Evolutionary conservation across 192 early-diverging fungal species (phyloP), one percentile per base, ranked within the genome.

Genomic region (Powellomyces hirtus): DNA sequence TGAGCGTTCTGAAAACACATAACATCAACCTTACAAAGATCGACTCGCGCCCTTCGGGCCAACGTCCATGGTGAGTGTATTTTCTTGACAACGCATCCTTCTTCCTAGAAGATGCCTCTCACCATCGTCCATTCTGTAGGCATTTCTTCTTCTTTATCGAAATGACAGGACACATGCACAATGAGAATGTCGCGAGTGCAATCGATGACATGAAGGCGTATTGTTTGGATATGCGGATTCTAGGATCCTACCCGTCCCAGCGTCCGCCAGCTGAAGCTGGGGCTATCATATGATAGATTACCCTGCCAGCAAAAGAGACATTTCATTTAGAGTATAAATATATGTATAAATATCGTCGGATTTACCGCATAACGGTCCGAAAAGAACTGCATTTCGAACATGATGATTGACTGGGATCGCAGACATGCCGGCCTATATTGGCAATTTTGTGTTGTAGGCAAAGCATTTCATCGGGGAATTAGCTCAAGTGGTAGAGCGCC

Each of bases 141-240:
- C 92, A 97, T 72, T 98, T 95, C 75, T 87, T 91, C 63, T 98
- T 96, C 75, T 94, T 97, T 84, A 84, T 96, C 35, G 94, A 98
- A 72, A 87, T 91, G 58, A 81, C 83, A 33, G 96, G 94, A 8
- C 94, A 98, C 71, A 77, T 79, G 38, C 79, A 86, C 22, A 88
- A 92, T 68, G 75, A 72, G 14, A 79, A 82, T 13, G 87, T 96
- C 16, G 70, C 75, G 16, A 71, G 69, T 20, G 94, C 93, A 0
- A 66, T 96, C 40, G 49, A 79, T 13, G 87, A 93, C 35, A 71
- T 95, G 59, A 81, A 89, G 49, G 57, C 79, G 38, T 89, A 76
- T 71, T 94, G 92, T 49, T 68, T 89, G 35, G 89, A 93, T 60
- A 71, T 95, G 29, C 78, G 81, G 35, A 84, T 95, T 14, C 75